Base-by-base conservation (phyloP, 108 stramenopile species). In the Ochromonas danica region DNA sequence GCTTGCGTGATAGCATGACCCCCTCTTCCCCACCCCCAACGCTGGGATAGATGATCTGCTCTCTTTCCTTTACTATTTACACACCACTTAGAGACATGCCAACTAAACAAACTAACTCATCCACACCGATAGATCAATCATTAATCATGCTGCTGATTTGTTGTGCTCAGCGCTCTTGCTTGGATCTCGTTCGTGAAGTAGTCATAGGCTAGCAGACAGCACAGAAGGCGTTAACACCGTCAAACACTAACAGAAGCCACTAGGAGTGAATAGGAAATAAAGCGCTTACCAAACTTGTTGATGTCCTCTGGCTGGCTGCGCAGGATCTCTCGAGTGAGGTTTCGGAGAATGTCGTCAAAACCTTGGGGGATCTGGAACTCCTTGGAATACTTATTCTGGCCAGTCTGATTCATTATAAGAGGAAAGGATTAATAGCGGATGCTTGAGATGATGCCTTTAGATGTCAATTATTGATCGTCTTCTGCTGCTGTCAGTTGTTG, bases 381-480 rank as follows among this genome's bases (percentile, higher is more conserved):
- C 35, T 67, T 67, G 17, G 63, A 67, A 33, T 67, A 67, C 31
- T 67, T 67, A 25, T 67, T 67, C 3, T 67, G 3, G 3, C 63
- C 63, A 3, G 63, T 67, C 33, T 36, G 6, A 67, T 67, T 67
- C 63, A 67, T 67, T 67, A n/a, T n/a, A n/a, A n/a, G n/a, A n/a
- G n/a, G n/a, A n/a, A n/a, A n/a, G n/a, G n/a, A n/a, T n/a, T n/a
- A n/a, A n/a, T n/a, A n/a, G n/a, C n/a, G n/a, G n/a, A n/a, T n/a
- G n/a, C n/a, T n/a, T n/a, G n/a, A n/a, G n/a, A n/a, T n/a, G n/a
- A n/a, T n/a, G n/a, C n/a, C n/a, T n/a, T n/a, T n/a, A n/a, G n/a
- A n/a, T n/a, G n/a, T n/a, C n/a, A n/a, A n/a, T n/a, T n/a, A n/a
- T n/a, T n/a, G n/a, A n/a, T n/a, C n/a, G n/a, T n/a, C n/a, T n/a